Base-by-base conservation (phyloP, 2,329 filamentous ascomycete genomes). In the Curvularia sp. region DNA sequence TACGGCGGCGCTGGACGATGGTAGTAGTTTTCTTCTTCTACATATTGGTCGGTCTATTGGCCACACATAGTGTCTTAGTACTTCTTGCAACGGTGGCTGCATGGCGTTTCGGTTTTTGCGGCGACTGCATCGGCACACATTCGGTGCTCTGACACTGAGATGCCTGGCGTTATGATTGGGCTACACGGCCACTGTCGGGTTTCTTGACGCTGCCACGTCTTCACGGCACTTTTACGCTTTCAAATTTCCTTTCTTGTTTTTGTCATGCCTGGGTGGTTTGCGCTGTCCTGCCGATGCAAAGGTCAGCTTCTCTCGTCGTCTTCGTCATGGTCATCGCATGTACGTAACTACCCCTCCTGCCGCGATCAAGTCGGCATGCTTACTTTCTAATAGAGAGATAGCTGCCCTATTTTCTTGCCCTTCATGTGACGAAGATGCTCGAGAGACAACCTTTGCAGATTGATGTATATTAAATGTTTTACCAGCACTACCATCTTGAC, bases 281-380 rank as follows among this genome's bases (percentile, higher is more conserved):
- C 64, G 67, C 71, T 76, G 68, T 73, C 69, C 74, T 68, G 66
- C 61, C 66, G 70, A 69, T 73, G 68, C 65, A 66, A 68, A 68
- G 69, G 67, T 71, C 70, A 69, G 59, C 66, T 67, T 77, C 75
- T 78, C 73, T 78, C 76, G 71, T 78, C 77, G 74, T 79, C 76
- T 78, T 77, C 76, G 76, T 79, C 77, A 77, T 79, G 75, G 76
- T 71, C 74, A 77, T 77, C 71, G 71, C 70, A 74, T 78, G 77
- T 79, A 79, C 73, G 77, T 78, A 78, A 78, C 69, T 66, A 71
- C 72, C 74, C 76, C 73, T 77, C 71, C 74, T 73, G 74, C 75
- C 74, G 75, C 70, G 60, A 53, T 61, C 49, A 48, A 67, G 68
- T 72, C 70, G 74, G 76, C 74, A 73, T 72, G 72, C 74, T 77